phyloP scores from a whole-genome alignment of 176 grass and related monocot species.

The Eleusine coracana region DNA sequence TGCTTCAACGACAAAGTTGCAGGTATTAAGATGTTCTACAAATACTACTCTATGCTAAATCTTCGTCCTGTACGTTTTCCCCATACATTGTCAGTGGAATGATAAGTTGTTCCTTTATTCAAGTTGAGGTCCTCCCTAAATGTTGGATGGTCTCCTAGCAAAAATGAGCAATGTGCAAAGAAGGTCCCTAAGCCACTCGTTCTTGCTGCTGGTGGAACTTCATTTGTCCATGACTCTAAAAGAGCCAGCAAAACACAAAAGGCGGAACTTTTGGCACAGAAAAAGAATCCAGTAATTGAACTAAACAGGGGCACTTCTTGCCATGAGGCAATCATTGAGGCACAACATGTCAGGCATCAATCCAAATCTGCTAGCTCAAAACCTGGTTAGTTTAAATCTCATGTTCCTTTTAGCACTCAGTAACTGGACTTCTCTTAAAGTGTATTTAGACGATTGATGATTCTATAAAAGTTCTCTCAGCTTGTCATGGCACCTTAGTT shows the following conservation, averaged over 20 bases:
- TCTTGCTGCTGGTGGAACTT: conserved; percentile 19
- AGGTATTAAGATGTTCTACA: conserved; percentile 47
- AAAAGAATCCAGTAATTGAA: conserved; percentile 23
- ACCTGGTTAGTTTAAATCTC: not conserved
- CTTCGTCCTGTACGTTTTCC: not conserved
- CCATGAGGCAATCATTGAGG: conserved; percentile 31
- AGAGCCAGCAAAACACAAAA: conserved; percentile 34
- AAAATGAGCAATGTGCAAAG: conserved; percentile 42
- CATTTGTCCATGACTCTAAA: conserved; percentile 38
- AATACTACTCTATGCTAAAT: conserved; percentile 1
- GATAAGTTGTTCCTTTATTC: conserved; percentile 17
- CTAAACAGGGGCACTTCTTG: conserved; percentile 27
- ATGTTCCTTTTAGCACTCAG: not conserved
- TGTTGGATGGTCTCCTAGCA: conserved; percentile 5
- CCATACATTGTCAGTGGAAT: conserved; percentile 22
- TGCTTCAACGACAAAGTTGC: conserved; percentile 31
- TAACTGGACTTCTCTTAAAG: not conserved
- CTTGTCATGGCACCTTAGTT: no score
- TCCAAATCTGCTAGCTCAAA: conserved; percentile 36
- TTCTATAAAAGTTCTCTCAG: no score
- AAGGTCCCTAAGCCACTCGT: conserved; percentile 42
- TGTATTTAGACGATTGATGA: no score
- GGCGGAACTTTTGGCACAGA: conserved; percentile 13
- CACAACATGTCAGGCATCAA: conserved; percentile 23
- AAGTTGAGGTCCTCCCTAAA: conserved; percentile 40